Evolutionary conservation across 2,329 filamentous ascomycete genomes (phyloP).

Genomic region (Nemania sp.): DNA sequence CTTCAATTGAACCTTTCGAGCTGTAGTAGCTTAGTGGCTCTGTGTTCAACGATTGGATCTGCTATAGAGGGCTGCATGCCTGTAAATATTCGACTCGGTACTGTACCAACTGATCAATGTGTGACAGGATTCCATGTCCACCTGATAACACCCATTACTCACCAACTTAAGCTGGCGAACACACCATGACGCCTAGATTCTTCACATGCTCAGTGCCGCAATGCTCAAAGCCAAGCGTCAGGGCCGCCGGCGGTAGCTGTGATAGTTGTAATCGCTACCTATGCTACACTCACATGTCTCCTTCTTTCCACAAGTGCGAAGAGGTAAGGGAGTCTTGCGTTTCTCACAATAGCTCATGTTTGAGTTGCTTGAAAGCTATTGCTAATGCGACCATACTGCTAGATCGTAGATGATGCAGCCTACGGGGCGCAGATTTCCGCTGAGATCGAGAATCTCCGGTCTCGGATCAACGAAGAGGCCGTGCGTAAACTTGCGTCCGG

Average conservation of each 20-base stretch:
- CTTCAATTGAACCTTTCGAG: too few species aligned
- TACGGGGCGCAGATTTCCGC: slow-evolving; percentile 27
- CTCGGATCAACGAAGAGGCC: slow-evolving; percentile 40
- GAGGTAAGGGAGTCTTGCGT: slow-evolving; percentile 21
- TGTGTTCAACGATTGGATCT: too few species aligned
- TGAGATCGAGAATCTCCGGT: slow-evolving; percentile 37
- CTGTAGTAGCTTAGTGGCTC: too few species aligned
- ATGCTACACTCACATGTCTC: slow-evolving; percentile 32
- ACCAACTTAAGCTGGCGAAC: slow-evolving; percentile 6
- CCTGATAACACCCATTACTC: neutral
- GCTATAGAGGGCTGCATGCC: too few species aligned
- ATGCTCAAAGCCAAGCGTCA: slow-evolving; percentile 31
- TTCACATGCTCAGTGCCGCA: slow-evolving; percentile 32
- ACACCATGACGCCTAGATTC: slow-evolving; percentile 25
- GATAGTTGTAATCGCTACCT: slow-evolving; percentile 34
- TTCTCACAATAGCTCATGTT: neutral
- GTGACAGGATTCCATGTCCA: neutral
- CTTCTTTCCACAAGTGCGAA: slow-evolving; percentile 33
- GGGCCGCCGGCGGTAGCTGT: slow-evolving; percentile 34
- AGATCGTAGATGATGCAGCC: slow-evolving; percentile 33
- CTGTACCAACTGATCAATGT: too few species aligned
- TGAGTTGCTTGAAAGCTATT: neutral
- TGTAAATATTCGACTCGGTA: too few species aligned
- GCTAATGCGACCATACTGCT: neutral
- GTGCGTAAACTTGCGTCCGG: slow-evolving; percentile 41